Conservation (phyloP, 257 asterid genomes). For the Voacanga thouarsii region DNA sequence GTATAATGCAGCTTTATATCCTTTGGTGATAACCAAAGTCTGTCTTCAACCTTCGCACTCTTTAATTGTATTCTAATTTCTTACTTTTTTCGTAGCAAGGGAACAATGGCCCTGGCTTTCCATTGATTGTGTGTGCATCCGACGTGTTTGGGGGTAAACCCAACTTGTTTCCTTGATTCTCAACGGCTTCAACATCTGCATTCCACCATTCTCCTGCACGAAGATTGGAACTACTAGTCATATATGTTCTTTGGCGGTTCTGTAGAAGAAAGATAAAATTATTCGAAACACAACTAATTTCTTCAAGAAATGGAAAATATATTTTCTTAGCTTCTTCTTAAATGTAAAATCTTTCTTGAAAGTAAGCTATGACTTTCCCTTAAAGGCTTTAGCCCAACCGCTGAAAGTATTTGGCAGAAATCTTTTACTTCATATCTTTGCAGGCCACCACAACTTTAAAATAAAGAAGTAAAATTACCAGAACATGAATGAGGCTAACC, state of each 20-base stretch:
- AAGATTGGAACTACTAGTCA: neutral
- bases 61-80: neutral
- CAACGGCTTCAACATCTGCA: constrained; percentile 36
- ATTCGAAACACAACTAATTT: neutral
- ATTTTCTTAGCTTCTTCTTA: no score
- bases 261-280: neutral
- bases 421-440: neutral
- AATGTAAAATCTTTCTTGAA: neutral
- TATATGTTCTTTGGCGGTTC: neutral
- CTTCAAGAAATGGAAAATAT: neutral
- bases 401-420: neutral
- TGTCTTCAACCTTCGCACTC: neutral
- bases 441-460: neutral
- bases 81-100: constrained; percentile 41
- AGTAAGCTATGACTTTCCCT: constrained; percentile 1
- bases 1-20: neutral
- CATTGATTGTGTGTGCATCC: constrained; percentile 42
- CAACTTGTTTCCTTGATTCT: constrained; percentile 29
- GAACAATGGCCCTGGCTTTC: constrained; percentile 38
- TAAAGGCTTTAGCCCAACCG: neutral
- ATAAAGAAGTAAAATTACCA: neutral
- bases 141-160: constrained; percentile 42
- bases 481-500: constrained; percentile 30
- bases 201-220: constrained; percentile 46
- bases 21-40: neutral